Evolutionary conservation across 1,284 basidiomycete genomes (phyloP), one percentile per base, ranked within the genome.

Genomic region (Pseudozyma sp.): DNA sequence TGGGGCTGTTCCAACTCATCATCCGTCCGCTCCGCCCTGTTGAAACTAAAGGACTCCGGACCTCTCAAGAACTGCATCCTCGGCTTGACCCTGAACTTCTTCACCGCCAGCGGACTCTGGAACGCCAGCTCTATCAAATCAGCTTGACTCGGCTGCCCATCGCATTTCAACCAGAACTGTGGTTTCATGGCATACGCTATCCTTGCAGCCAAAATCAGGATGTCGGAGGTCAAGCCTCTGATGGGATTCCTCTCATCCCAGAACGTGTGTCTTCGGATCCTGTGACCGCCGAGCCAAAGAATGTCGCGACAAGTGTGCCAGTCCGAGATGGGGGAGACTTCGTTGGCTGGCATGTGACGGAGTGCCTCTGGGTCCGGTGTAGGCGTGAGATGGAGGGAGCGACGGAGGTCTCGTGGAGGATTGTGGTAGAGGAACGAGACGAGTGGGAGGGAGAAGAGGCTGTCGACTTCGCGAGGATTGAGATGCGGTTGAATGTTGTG

Each of bases 221-320:
- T 82, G 58, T 83, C 81, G 34, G 78, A 76, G 30, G 64, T 72
- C 16, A 83, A 53, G 1, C 81, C 81, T 9, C 80, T 45, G 34
- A 83, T 76, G 4, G 81, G 81, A 44, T 82, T 83, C 0, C 81
- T 48, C 37, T 64, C 51, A 47, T 83, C 80, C 79, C 78, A 81
- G 33, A 83, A 83, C 0, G 75, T 80, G 49, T 83, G 81, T 33
- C 81, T 50, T 1, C 80, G 51, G 5, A 79, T 57, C 1, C 78
- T 46, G 34, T 64, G n/a, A 7, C 64, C 69, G 7, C 64, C 72
- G 16, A 83, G 50, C 81, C 81, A 83, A 16, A 66, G 40, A 30
- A 81, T 75, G 47, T 82, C 81, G 37, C 79, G 46, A 42, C 75
- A 78, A 6, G 78, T 77, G 48, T 83, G 81, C 81, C 81, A 83